Base-by-base conservation (phyloP, 83 land plant genomes). In the Picea mariana region DNA sequence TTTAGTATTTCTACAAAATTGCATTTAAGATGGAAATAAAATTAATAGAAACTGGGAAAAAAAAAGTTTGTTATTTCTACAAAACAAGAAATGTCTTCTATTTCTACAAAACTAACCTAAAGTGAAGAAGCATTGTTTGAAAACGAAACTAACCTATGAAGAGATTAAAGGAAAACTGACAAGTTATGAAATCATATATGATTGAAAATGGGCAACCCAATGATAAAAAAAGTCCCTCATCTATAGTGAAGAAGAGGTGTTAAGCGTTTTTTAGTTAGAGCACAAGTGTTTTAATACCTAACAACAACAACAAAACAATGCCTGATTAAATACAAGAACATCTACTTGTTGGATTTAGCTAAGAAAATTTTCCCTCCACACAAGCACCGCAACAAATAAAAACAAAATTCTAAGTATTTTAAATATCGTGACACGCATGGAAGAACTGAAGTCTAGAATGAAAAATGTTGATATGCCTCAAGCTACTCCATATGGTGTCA, bases 131-230 rank as follows among this genome's bases (percentile, higher is more conserved):
- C 34, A 34, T 34, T 34, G 2, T 3, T 34, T 34, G 34, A 34
- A 2, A 34, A 34, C 2, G 34, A 34, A 34, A 34, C 34, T 34
- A 34, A 34, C 34, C 34, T 34, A 34, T 34, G 34, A 34, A 34
- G 34, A 34, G 34, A 34, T 34, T 34, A 34, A 34, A 34, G 34
- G 34, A 34, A 34, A 34, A 34, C 1, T 34, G 1, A 34, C 0
- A 8, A 44, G 72, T 76, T 24, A 77, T 90, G 44, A 90, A 86
- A 63, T 11, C 9, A 72, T 42, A 44, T 44, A 4, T 44, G 0
- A 58, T 20, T 73, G 4, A 3, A 44, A 44, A 18, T 44, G 77
- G 12, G 9, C 24, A 73, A 11, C 40, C 47, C 13, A 42, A 73
- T 23, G 47, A 44, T 15, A n/a, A 44, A 73, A 44, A 73, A n/a